Evolutionary conservation across 305 asterid genomes (phyloP), one percentile per base, ranked within the genome.

Genomic region (Plantago lanceolata): DNA sequence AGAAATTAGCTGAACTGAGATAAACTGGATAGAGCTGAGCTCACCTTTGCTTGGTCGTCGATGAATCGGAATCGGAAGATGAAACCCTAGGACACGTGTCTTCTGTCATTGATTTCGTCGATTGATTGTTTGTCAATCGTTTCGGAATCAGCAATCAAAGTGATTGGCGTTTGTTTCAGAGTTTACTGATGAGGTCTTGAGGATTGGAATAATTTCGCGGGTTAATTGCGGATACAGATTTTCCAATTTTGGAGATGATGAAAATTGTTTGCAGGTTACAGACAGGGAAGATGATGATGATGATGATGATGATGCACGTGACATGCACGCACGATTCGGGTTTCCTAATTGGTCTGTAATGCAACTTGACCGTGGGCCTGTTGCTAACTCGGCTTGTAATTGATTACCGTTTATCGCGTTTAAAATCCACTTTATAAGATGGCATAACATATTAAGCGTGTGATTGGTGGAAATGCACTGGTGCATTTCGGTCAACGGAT

Each of bases 41-140:
- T n/a, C 35, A 91, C 97, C 97, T 91, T 73, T 82, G 90, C 67
- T 91, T 88, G 57, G 89, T 70, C 43, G 80, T 67, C 21, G 94
- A 81, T 48, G 93, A 78, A 73, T 81, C 82, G 14, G 89, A 74
- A 72, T 74, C 76, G 60, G 84, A 73, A 8, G 83, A 66, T 20
- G 76, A 74, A 82, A 73, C 84, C 83, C 82, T 79, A 75, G 76
- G 63, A 63, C 75, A 70, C 70, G 68, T 72, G 44, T 79, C 80
- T 55, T 77, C 81, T 67, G 78, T 79, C 87, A 82, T 79, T 64
- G 78, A 66, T 68, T 51, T 62, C 33, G 61, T 6, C n/a, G 1
- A 28, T 55, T 54, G 1, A 28, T 55, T 54, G 20, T 62, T 64
- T 64, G 71, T 47, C 60, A 57, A 29, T 58, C 67, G 47, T 37